Percentiles rank a stretch among this genome's conserved stretches.
Conservation (phyloP, 345 rosid species). For the thale cress (Arabidopsis thaliana) region TAIR10.1 NC_003071.7:18402001-18402500, state of each 20-base stretch:
- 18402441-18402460: constrained; percentile 73
- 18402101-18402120: constrained; percentile 66
- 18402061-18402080: constrained; percentile 38
- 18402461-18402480: constrained; percentile 69
- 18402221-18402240: not conserved
- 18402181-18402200: constrained; percentile 60
- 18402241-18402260: not conserved
- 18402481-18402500: constrained; percentile 65
- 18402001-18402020: not conserved
- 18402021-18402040: not conserved
- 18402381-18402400: constrained; percentile 79
- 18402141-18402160: constrained; percentile 82
- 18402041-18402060: not conserved
- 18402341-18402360: constrained; percentile 74
- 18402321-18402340: constrained; percentile 76
- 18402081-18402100: constrained; percentile 79
- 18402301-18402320: constrained; percentile 81
- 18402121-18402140: constrained; percentile 86
- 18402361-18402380: constrained; percentile 64
- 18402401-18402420: constrained; percentile 87
- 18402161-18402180: constrained; percentile 78
- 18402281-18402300: constrained; percentile 86
- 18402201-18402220: constrained; percentile 1
- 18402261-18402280: constrained; percentile 62
- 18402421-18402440: constrained; percentile 78